Base-by-base conservation (phyloP, 1,284 basidiomycete species). In the Gymnopus androsaceus region DNA sequence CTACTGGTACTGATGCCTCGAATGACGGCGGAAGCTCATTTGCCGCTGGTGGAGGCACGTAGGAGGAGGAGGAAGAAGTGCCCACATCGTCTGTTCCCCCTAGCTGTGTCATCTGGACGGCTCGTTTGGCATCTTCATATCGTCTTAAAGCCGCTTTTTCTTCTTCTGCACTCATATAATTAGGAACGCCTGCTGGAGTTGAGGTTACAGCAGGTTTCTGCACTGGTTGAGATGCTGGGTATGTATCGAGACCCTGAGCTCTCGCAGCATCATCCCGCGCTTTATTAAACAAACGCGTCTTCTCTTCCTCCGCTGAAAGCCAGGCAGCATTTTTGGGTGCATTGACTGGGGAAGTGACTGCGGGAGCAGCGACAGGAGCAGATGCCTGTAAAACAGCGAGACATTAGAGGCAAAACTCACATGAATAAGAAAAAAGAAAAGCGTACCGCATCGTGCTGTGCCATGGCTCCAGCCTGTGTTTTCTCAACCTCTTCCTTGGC, bases 301-400 rank as follows among this genome's bases (percentile, higher is more conserved):
- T 91, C 66, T 92, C 90, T 59, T 85, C 80, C 67, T 90, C 88
- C 0, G 89, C 87, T 0, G 83, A 80, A 4, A 73, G 75, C 87
- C 87, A 91, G n/a, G 59, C 60, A n/a, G 46, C 53, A 56, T 31
- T 54, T 51, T 46, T 57, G 40, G 15, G 57, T 17, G 65, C 45
- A 41, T 59, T 52, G n/a, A 33, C 7, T 33, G 54, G 41, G 44
- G 56, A 33, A 38, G 59, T 36, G 3, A 17, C 44, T 25, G 59
- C 33, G 34, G 44, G 25, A 45, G 47, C 28, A 31, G 37, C 51
- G 31, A 48, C 27, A 34, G 31, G 15, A 15, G 27, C 11, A 7
- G n/a, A 23, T 2, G n/a, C n/a, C n/a, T n/a, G 28, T 51, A 3
- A 38, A 36, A 9, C 19, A 30, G 15, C 11, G 23, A 50, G 11